Conservation (phyloP, 2,329 filamentous ascomycete genomes). For the Fusarium goolgardi region DNA sequence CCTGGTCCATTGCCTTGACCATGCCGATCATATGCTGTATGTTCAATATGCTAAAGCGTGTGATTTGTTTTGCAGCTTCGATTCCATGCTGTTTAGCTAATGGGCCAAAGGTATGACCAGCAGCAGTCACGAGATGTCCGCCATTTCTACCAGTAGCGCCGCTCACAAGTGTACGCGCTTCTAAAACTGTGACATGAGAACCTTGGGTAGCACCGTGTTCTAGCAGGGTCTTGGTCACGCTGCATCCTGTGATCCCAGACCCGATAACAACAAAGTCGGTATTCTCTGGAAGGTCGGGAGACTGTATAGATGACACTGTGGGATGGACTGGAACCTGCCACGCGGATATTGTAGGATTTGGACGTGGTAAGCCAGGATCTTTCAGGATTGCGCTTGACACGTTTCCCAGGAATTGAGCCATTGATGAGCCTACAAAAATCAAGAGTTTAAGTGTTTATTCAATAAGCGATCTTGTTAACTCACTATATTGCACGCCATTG, state of each 20-base stretch:
- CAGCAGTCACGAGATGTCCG: constrained; percentile 41
- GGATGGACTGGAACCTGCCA: constrained; percentile 47
- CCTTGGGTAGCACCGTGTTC: constrained; percentile 22
- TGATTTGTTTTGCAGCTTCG: constrained; percentile 31
- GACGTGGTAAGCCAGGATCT: constrained; percentile 44
- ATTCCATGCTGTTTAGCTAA: constrained; percentile 14
- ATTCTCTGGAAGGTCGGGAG: constrained; percentile 24
- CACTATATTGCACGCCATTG: too few relatives aligned
- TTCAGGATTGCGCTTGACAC: not conserved
- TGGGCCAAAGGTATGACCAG: constrained; percentile 47
- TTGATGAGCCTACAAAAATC: not conserved
- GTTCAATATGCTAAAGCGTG: constrained; percentile 15
- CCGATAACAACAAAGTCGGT: constrained; percentile 48
- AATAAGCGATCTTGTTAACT: too few relatives aligned
- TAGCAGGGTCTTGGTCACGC: constrained; percentile 43
- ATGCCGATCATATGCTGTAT: constrained; percentile 7
- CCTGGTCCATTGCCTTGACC: constrained; percentile 3
- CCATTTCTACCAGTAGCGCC: constrained; percentile 51
- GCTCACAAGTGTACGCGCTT: constrained; percentile 47
- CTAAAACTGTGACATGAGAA: constrained; percentile 41
- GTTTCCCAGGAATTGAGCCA: not conserved
- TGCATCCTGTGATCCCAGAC: constrained; percentile 50
- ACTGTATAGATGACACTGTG: constrained; percentile 39
- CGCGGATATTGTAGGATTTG: constrained; percentile 41
- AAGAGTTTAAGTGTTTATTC: not conserved